phyloP scores from a whole-genome alignment of 1,284 basidiomycete genomes.

The Phellinidium pouzarii region DNA sequence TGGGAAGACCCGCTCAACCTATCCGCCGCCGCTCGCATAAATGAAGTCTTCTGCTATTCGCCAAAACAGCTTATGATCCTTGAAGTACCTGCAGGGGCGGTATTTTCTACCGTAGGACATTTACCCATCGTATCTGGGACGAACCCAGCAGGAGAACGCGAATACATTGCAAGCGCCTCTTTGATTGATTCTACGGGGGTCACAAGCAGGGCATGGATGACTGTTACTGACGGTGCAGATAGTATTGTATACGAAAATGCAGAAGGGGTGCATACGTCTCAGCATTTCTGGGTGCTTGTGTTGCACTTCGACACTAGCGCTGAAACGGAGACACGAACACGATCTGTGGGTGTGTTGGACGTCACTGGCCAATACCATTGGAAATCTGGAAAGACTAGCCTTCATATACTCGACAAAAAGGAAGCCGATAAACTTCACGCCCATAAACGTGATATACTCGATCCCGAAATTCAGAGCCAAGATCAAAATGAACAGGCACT shows the following conservation, averaged over 20 bases:
- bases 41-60: not conserved
- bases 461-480: no score
- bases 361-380: slow-evolving; percentile 1
- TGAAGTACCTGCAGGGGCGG: not conserved
- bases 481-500: no score
- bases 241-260: not conserved
- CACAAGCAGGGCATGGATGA: not conserved
- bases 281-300: slow-evolving; percentile 7
- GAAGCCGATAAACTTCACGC: no score
- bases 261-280: not conserved
- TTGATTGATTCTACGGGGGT: not conserved
- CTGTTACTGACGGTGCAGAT: not conserved
- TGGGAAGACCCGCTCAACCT: not conserved
- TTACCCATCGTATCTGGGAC: not conserved
- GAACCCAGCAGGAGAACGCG: not conserved
- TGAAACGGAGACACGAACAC: not conserved
- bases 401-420: not conserved
- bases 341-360: not conserved
- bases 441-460: no score
- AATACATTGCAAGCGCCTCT: not conserved
- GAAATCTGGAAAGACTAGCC: not conserved
- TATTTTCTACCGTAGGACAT: not conserved
- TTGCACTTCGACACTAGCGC: not conserved
- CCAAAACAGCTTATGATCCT: not conserved
- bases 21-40: not conserved